Evolutionary conservation across 2,329 filamentous ascomycete genomes (phyloP).

Genomic region (Triangularia setosa): DNA sequence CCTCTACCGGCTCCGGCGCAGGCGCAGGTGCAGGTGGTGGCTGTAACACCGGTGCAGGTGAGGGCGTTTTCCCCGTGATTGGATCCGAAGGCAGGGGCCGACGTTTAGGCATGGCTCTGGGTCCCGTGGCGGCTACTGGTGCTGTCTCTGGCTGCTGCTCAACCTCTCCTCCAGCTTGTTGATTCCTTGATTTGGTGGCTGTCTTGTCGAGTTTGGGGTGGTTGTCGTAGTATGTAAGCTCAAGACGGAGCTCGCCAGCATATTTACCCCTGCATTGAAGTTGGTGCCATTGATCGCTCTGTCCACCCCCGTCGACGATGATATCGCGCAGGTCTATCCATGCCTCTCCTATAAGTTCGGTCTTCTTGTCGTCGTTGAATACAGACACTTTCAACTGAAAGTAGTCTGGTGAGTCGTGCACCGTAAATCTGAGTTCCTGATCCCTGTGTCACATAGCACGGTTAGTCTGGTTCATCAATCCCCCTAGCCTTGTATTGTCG

Average conservation of each 20-base stretch:
- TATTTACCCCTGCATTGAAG: conserved; percentile 90
- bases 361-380: conserved; percentile 98
- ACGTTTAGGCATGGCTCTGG: conserved; percentile 68
- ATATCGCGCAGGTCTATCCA: conserved; percentile 83
- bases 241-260: conserved; percentile 88
- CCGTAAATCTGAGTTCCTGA: conserved; percentile 90
- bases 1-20: conserved; percentile 42
- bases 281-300: conserved; percentile 88
- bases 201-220: conserved; percentile 76
- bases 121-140: conserved; percentile 30
- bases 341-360: conserved; percentile 90
- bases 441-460: conserved; percentile 59
- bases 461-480: conserved; percentile 11
- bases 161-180: conserved; percentile 25
- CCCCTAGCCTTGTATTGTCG: neutral
- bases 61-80: conserved; percentile 51
- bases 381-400: conserved; percentile 91
- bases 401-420: conserved; percentile 96
- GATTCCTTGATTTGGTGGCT: conserved; percentile 50
- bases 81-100: conserved; percentile 81
- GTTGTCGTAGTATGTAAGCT: conserved; percentile 93
- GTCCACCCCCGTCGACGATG: conserved; percentile 81
- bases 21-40: conserved; percentile 32
- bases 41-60: neutral
- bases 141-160: conserved; percentile 14